phyloP scores from a whole-genome alignment of 108 stramenopile genomes.

The Mediolabrus comicus region DNA sequence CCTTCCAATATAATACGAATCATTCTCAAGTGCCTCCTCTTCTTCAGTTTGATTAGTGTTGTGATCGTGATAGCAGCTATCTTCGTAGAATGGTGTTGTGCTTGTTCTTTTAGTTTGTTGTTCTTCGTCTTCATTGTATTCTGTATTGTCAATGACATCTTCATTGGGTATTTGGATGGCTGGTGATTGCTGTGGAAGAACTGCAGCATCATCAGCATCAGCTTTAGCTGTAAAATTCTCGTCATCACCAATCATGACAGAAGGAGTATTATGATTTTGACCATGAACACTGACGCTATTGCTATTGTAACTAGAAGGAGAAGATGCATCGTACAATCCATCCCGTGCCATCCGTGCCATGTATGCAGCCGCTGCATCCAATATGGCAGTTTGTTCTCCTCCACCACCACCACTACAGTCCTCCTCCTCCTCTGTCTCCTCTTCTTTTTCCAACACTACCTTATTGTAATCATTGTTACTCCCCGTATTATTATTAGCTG shows the following conservation, averaged over 20 bases:
- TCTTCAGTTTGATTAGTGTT: not conserved
- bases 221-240: no score
- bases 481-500: no score
- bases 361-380: conserved; percentile 21
- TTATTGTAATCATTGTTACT: not conserved
- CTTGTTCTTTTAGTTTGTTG: not conserved
- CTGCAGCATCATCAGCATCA: no score
- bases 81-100: no score
- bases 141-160: no score
- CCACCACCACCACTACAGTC: no score
- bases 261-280: not conserved
- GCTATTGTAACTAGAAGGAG: no score
- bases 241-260: no score
- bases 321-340: not conserved
- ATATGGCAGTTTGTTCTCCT: conserved; percentile 10
- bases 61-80: not conserved
- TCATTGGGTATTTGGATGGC: not conserved
- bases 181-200: not conserved
- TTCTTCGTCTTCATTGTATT: not conserved
- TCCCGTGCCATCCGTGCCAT: conserved; percentile 11
- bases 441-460: not conserved
- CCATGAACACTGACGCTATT: not conserved
- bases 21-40: not conserved
- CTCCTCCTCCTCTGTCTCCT: not conserved
- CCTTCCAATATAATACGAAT: conserved; percentile 5